Conservation (phyloP, 169 alveolate genomes). For the Eimeria tenella region DNA sequence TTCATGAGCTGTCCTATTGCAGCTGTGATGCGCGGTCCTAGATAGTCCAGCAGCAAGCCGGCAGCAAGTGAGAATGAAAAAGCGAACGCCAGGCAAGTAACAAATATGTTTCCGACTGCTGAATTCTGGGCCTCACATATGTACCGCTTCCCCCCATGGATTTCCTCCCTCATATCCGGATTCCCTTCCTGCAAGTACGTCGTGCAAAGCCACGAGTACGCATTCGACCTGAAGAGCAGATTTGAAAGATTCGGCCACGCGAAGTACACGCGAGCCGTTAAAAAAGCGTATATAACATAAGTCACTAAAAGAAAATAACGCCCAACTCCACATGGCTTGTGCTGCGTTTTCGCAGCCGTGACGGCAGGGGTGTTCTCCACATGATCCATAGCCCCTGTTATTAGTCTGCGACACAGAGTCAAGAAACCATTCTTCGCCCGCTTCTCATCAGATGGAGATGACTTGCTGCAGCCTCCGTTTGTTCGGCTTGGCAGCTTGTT, state of each 20-base stretch:
- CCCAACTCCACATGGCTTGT: constrained; percentile 72
- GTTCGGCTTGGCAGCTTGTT: constrained; percentile 66
- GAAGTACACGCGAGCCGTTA: constrained; percentile 81
- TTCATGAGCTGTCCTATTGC: constrained; percentile 76
- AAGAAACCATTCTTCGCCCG: constrained; percentile 8
- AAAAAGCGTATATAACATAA: constrained; percentile 71
- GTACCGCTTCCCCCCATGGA: constrained; percentile 78
- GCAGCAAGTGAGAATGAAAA: constrained; percentile 78
- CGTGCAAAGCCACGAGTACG: constrained; percentile 70
- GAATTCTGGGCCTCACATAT: constrained; percentile 79
- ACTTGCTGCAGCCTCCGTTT: constrained; percentile 15
- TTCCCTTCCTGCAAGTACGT: constrained; percentile 39
- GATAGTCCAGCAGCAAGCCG: constrained; percentile 78
- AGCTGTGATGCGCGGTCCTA: constrained; percentile 80
- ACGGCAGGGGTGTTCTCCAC: constrained; percentile 78
- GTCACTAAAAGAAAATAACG: constrained; percentile 67
- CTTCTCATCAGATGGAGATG: not conserved
- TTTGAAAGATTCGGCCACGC: constrained; percentile 80
- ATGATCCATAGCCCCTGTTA: constrained; percentile 43
- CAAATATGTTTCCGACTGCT: constrained; percentile 75
- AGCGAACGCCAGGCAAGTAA: constrained; percentile 73
- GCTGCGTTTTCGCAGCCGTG: constrained; percentile 72
- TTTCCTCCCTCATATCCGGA: constrained; percentile 68
- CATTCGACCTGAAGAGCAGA: constrained; percentile 74
- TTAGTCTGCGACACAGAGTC: not conserved